phyloP scores from a whole-genome alignment of 768 basidiomycete species.

The Naganishia friedmannii region DNA sequence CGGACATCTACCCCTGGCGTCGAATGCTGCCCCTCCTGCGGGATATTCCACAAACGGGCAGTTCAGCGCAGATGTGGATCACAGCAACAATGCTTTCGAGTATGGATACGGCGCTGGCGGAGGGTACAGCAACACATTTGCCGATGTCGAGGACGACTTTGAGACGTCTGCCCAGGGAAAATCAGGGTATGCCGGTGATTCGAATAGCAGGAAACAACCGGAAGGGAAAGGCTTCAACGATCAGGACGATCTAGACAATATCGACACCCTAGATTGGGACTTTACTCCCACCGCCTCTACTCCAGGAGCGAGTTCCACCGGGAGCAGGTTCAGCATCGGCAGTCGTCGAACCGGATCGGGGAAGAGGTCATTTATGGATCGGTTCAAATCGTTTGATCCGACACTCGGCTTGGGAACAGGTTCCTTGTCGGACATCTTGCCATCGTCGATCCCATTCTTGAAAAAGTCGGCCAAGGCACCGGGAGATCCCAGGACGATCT shows the following conservation, averaged over 20 bases:
- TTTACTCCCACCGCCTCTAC: slow-evolving; percentile 16
- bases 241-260: slow-evolving; percentile 13
- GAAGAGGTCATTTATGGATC: slow-evolving; percentile 12
- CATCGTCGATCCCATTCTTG: slow-evolving; percentile 17
- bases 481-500: slow-evolving; percentile 61
- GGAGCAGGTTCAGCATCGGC: slow-evolving; percentile 30
- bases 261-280: slow-evolving; percentile 25
- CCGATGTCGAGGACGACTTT: slow-evolving; percentile 37
- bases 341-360: slow-evolving; percentile 36
- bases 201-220: slow-evolving; percentile 17
- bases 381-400: slow-evolving; percentile 40
- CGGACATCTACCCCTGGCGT: neutral
- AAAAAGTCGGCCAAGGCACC: slow-evolving; percentile 11
- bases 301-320: neutral
- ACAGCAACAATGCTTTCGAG: slow-evolving; percentile 35
- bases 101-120: slow-evolving; percentile 38
- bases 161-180: neutral
- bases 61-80: neutral
- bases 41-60: neutral
- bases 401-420: slow-evolving; percentile 43
- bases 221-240: slow-evolving; percentile 39
- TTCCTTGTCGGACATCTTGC: slow-evolving; percentile 11
- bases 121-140: slow-evolving; percentile 38
- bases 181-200: slow-evolving; percentile 2
- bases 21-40: slow-evolving; percentile 5